Conservation (phyloP, 108 stramenopile genomes). For the Nannochloropsis granulata region DNA sequence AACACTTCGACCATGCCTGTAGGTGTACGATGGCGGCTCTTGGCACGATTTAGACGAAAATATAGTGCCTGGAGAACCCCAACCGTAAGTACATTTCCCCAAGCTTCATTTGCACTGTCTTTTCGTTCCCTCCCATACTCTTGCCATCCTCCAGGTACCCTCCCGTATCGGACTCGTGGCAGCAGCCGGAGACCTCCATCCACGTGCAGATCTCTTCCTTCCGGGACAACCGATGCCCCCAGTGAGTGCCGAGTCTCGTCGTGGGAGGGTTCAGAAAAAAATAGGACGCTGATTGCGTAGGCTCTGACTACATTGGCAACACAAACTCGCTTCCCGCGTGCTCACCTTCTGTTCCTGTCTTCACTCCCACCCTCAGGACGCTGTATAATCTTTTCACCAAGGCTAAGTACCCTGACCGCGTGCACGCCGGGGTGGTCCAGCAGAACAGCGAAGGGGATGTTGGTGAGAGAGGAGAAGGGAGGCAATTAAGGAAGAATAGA, state of each 20-base stretch:
- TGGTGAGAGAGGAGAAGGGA: background rate
- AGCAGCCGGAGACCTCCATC: background rate
- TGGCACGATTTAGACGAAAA: background rate
- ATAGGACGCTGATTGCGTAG: too few species aligned
- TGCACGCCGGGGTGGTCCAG: conserved; percentile 33
- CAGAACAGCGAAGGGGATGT: conserved; percentile 35
- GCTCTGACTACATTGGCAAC: too few species aligned
- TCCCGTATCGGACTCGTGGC: background rate
- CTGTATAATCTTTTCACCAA: conserved; percentile 34
- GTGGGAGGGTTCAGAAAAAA: too few species aligned
- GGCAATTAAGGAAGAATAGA: too few species aligned
- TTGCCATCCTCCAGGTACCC: background rate
- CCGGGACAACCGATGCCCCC: background rate
- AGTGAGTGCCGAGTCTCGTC: background rate
- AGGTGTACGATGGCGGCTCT: background rate
- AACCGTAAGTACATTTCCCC: background rate
- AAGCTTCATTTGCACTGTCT: background rate
- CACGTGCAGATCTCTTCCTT: background rate
- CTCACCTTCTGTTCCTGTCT: too few species aligned
- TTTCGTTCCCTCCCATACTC: background rate
- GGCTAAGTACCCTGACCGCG: conserved; percentile 28
- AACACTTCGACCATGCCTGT: background rate
- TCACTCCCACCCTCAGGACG: conserved; percentile 11
- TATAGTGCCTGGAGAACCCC: background rate
- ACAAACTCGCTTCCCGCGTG: too few species aligned